Base-by-base conservation (phyloP, 805 yeast species). In the Ogataea parapolymorpha region DNA sequence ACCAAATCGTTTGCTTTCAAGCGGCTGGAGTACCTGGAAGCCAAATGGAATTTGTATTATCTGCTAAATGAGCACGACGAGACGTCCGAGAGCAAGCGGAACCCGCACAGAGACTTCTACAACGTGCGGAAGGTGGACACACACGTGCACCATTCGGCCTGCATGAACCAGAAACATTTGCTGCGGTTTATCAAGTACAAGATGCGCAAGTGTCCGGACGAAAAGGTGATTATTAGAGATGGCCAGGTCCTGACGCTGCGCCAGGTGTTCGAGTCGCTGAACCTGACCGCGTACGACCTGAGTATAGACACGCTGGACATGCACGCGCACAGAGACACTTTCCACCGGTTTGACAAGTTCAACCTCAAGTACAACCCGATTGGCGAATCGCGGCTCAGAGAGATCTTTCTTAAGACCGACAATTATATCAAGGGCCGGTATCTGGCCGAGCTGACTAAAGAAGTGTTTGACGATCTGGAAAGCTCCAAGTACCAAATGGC, bases 291-390 rank as follows among this genome's bases (percentile, higher is more conserved):
- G 2, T 93, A 95, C 60, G 99, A 93, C 60, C 71, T 93, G 44
- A 85, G 95, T 43, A 93, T 93, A 55, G 99, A 93, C 58, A 95
- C 99, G 2, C 74, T 93, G 51, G 99, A 93, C 65, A 93, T 93
- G 99, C 99, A 93, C 65, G 99, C 99, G 5, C 99, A 93, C 63
- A 85, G 90, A 50, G 99, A 93, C 58, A 85, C 98, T 1, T 93
- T 93, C 75, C 99, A 93, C 65, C 76, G 99, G 55, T 93, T 93
- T 59, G 99, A 93, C 66, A 93, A 93, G 66, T 93, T 93, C 74
- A 93, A 93, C 63, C 73, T 93, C 67, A 95, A 93, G 63, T 93
- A 93, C 68, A 93, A 93, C 60, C 99, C 99, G 15, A 84, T 93
- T 54, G 99, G 99, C 23, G 99, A 93, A 67, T 93, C 99, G 15